A percentile compares a stretch with the other conserved stretches of the same genome.
Evolutionary conservation across 805 yeast species (phyloP).

Genomic region (Jamesozyma jinghongensis): DNA sequence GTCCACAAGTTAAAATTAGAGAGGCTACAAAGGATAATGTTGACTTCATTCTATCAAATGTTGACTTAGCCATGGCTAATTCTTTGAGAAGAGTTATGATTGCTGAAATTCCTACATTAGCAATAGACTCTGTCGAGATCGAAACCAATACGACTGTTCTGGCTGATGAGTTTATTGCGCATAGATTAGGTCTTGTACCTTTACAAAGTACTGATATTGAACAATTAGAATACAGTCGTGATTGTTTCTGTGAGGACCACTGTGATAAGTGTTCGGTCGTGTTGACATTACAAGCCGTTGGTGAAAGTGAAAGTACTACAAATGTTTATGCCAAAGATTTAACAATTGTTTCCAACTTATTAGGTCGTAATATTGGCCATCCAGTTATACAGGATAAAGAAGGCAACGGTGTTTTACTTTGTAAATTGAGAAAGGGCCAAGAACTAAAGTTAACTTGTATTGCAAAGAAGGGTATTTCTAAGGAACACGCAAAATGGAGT

Average conservation of each 20-base stretch:
- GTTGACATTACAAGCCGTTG: slow-evolving; percentile 75
- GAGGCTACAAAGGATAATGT: slow-evolving; percentile 79
- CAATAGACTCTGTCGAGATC: slow-evolving; percentile 92
- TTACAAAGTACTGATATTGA: slow-evolving; percentile 78
- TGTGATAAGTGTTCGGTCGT: slow-evolving; percentile 93
- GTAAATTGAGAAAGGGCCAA: slow-evolving; percentile 87
- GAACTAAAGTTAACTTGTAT: slow-evolving; percentile 82
- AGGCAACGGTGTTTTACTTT: slow-evolving; percentile 78
- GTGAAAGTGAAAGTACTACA: slow-evolving; percentile 81
- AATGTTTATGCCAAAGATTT: slow-evolving; percentile 84
- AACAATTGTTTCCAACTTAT: slow-evolving; percentile 34
- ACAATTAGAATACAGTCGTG: slow-evolving; percentile 77
- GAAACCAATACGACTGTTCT: slow-evolving; percentile 87
- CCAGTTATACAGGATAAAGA: slow-evolving; percentile 78
- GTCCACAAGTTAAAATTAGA: slow-evolving; percentile 81
- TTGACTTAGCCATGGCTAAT: slow-evolving; percentile 85
- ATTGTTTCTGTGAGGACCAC: slow-evolving; percentile 96
- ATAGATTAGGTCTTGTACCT: slow-evolving; percentile 88
- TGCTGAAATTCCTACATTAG: slow-evolving; percentile 94
- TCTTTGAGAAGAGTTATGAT: slow-evolving; percentile 85
- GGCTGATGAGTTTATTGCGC: slow-evolving; percentile 95
- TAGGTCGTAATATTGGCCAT: slow-evolving; percentile 50
- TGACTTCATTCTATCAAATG: slow-evolving; percentile 79
- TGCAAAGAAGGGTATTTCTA: slow-evolving; percentile 95
- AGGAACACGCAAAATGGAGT: slow-evolving; percentile 98